Evolutionary conservation across 2,329 filamentous ascomycete species (phyloP), one percentile per base, ranked within the genome.

Genomic region (Intubia oerlemansii): DNA sequence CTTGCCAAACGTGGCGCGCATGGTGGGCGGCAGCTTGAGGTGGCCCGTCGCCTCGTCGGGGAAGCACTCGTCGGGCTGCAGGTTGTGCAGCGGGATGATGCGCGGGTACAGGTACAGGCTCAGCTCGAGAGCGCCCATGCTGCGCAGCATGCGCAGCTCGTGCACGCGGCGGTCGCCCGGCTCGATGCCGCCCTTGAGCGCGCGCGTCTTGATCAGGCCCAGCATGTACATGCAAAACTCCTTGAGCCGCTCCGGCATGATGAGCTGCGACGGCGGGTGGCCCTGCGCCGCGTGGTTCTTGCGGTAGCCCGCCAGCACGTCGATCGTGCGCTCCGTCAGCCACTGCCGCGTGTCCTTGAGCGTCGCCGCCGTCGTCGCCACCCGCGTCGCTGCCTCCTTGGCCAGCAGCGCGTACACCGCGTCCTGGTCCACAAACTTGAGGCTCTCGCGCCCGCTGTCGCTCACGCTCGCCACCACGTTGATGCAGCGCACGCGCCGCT

Each of bases 151-250:
- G 29, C 85, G 72, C 60, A 91, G 73, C 45, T 93, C 85, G 43
- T 95, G 78, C 10, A 90, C 75, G 36, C 88, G 66, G 36, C 88
- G 72, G 49, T 98, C 88, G 8, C 79, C 81, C 20, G 80, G 78
- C 50, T 98, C 88, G 39, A 75, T 72, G 33, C 85, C 85, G 29
- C 79, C 78, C 56, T 95, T 95, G 56, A 95, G 82, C 3, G 85
- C 84, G 33, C 88, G 71, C 32, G 70, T 84, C 51, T 98, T 98
- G 46, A 91, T 55, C 37, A 95, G 56, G 27, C 78, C 75, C 8
- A 98, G 70, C 52, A 90, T 79, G 50, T 88, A 95, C 82, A 98
- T 95, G 43, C 77, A 72, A 42, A 92, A 84, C 47, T 98, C 88
- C 47, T 95, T 95, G 17, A 98, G 64, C 39, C 85, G 79, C 52